Conservation (phyloP, 1,284 basidiomycete species). For the Exobasidium rhododendri region DNA sequence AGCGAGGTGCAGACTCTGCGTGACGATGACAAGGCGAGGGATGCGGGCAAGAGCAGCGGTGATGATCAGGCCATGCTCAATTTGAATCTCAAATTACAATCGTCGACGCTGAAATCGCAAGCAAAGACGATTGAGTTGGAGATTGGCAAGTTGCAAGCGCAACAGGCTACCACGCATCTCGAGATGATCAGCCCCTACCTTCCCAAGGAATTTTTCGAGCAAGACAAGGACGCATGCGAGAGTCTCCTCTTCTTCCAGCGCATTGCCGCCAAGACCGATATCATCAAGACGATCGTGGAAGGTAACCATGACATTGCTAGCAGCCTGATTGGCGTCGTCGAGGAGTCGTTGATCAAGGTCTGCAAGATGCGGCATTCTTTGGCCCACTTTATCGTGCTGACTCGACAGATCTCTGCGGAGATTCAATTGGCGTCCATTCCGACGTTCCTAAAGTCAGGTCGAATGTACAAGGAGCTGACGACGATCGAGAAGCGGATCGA, state of each 20-base stretch:
- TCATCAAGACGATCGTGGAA: slow-evolving; percentile 45
- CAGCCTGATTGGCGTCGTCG: slow-evolving; percentile 26
- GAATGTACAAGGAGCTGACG: slow-evolving; percentile 71
- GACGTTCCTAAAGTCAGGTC: slow-evolving; percentile 61
- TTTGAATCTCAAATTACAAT: slow-evolving; percentile 48
- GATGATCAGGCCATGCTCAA: slow-evolving; percentile 47
- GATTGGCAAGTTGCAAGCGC: slow-evolving; percentile 39
- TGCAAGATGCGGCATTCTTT: slow-evolving; percentile 49
- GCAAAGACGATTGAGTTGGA: slow-evolving; percentile 46
- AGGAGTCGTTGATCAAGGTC: slow-evolving; percentile 40
- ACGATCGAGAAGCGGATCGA: slow-evolving; percentile 88
- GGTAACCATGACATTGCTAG: slow-evolving; percentile 39
- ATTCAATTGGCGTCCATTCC: slow-evolving; percentile 37
- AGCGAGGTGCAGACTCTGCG: slow-evolving; percentile 43
- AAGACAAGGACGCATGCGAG: slow-evolving; percentile 42
- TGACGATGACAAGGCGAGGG: slow-evolving; percentile 26
- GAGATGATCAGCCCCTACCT: slow-evolving; percentile 46
- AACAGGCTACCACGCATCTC: slow-evolving; percentile 39
- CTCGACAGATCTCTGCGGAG: slow-evolving; percentile 47
- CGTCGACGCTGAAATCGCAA: slow-evolving; percentile 48
- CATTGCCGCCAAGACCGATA: slow-evolving; percentile 45
- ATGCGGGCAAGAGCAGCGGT: slow-evolving; percentile 26
- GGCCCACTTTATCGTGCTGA: slow-evolving; percentile 45
- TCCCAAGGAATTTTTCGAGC: slow-evolving; percentile 40
- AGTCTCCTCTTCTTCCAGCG: slow-evolving; percentile 50